Conservation (phyloP, 768 basidiomycete species). For the Leccinum incarnatum region DNA sequence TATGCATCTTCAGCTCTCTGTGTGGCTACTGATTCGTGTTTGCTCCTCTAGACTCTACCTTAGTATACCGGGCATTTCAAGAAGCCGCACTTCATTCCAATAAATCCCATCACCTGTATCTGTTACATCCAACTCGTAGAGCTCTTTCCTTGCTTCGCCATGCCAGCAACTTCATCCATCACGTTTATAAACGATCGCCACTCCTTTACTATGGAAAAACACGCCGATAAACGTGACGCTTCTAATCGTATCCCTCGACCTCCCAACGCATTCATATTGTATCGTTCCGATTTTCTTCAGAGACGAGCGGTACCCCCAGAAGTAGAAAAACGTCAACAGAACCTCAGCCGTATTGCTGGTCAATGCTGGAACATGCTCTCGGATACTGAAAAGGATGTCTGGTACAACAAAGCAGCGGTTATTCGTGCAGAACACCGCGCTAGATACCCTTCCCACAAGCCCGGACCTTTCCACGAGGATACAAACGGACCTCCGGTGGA, state of each 20-base stretch:
- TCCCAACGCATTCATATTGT: slow-evolving; percentile 58
- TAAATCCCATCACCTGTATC: neutral
- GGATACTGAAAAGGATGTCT: slow-evolving; percentile 33
- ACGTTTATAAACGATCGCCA: neutral
- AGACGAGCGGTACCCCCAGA: slow-evolving; percentile 39
- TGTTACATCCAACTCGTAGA: neutral
- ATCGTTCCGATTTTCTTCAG: slow-evolving; percentile 50
- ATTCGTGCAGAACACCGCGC: slow-evolving; percentile 27
- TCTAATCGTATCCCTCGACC: slow-evolving; percentile 43
- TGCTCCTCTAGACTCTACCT: neutral
- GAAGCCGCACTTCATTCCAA: neutral
- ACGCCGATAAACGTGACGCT: neutral
- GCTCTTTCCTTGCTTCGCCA: neutral
- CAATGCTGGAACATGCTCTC: slow-evolving; percentile 50
- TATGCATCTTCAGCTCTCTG: neutral
- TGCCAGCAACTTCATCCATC: slow-evolving; percentile 6
- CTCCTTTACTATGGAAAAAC: slow-evolving; percentile 4
- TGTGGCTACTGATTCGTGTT: neutral
- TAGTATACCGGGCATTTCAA: neutral
- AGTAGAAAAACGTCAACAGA: slow-evolving; percentile 52
- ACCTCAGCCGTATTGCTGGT: slow-evolving; percentile 51
- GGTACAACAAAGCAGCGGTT: slow-evolving; percentile 32
- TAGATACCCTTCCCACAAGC: slow-evolving; percentile 30
- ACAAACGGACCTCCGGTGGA: slow-evolving; percentile 1
- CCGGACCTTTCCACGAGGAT: slow-evolving; percentile 23